phyloP scores from a whole-genome alignment of 768 basidiomycete species.

The Lactarius psammicola region DNA sequence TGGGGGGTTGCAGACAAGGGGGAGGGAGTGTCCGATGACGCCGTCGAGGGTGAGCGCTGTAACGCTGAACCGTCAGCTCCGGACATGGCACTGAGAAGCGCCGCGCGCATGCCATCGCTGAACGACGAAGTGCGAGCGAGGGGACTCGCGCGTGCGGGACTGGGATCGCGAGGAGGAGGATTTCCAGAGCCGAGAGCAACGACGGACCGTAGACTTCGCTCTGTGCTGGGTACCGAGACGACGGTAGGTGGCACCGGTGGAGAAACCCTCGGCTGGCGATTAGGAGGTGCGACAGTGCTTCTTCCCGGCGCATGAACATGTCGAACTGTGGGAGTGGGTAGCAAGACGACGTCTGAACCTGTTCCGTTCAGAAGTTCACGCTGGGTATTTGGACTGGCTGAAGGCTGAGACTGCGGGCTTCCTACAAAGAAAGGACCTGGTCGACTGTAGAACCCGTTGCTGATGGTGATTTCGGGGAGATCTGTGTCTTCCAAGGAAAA shows the following conservation, averaged over 20 bases:
- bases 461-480: slow-evolving; percentile 26
- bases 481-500: slow-evolving; percentile 26
- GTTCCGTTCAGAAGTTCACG: neutral
- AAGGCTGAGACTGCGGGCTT: slow-evolving; percentile 16
- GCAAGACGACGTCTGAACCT: slow-evolving; percentile 4
- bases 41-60: slow-evolving; percentile 6
- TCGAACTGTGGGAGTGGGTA: neutral
- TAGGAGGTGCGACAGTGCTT: neutral
- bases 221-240: neutral
- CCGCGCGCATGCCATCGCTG: slow-evolving; percentile 17
- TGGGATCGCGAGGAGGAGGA: neutral
- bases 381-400: slow-evolving; percentile 8
- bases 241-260: neutral
- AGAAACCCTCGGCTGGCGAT: neutral
- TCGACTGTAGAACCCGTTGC: slow-evolving; percentile 26
- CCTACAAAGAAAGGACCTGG: slow-evolving; percentile 17
- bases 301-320: neutral
- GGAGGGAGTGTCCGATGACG: neutral
- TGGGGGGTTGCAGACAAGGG: neutral
- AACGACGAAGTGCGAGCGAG: slow-evolving; percentile 18
- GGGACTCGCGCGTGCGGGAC: neutral
- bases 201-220: neutral
- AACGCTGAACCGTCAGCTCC: neutral
- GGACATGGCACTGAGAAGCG: slow-evolving; percentile 13
- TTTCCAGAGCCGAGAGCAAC: neutral